phyloP scores from a whole-genome alignment of 2,329 filamentous ascomycete species.

The Simplicillium sp. region DNA sequence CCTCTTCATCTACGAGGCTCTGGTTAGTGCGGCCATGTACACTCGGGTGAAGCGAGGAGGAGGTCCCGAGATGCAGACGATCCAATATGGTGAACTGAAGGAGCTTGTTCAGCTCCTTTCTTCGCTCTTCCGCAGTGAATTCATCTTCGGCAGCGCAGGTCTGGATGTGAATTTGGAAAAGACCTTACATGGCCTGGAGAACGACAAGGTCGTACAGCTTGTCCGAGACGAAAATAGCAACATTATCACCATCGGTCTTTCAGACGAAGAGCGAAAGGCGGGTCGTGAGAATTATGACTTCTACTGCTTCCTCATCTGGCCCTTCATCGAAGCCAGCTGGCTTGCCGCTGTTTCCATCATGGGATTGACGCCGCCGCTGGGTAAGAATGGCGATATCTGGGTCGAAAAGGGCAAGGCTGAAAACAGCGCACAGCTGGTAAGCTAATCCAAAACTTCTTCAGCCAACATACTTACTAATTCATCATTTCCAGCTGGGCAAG shows the following conservation, averaged over 20 bases:
- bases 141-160: constrained; percentile 89
- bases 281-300: constrained; percentile 96
- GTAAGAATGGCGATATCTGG: constrained; percentile 58
- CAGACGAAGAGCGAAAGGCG: constrained; percentile 62
- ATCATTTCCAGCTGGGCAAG: constrained; percentile 64
- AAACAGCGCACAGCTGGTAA: constrained; percentile 69
- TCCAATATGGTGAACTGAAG: constrained; percentile 62
- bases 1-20: constrained; percentile 85
- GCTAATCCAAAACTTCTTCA: constrained; percentile 14
- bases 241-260: constrained; percentile 63
- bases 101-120: constrained; percentile 84
- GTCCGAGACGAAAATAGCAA: constrained; percentile 44
- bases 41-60: constrained; percentile 84
- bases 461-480: not conserved
- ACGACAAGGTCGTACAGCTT: constrained; percentile 66
- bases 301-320: constrained; percentile 98
- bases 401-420: constrained; percentile 70
- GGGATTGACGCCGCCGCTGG: constrained; percentile 67
- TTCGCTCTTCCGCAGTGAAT: constrained; percentile 88
- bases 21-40: constrained; percentile 87
- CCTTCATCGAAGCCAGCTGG: constrained; percentile 93
- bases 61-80: constrained; percentile 71
- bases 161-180: constrained; percentile 70
- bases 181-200: constrained; percentile 68
- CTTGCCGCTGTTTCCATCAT: constrained; percentile 81